Conservation (phyloP, 2,329 filamentous ascomycete species). For the Dactylella cylindrospora region DNA sequence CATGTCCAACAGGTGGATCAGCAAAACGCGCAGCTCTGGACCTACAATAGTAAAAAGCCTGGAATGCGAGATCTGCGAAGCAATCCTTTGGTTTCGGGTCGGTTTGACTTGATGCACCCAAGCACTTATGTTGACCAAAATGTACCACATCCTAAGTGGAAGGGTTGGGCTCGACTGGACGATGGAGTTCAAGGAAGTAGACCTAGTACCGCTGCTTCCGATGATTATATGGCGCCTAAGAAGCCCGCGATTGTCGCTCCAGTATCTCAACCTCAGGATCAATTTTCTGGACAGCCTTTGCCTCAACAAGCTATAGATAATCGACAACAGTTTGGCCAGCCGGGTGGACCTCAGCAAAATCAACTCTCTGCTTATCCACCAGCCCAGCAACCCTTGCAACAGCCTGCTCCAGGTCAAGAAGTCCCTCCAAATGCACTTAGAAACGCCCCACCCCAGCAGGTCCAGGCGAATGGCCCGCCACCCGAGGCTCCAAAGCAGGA, state of each 20-base stretch:
- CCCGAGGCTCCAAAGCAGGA: constrained; percentile 23
- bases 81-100: constrained; percentile 31
- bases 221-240: constrained; percentile 34
- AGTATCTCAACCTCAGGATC: neutral
- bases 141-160: constrained; percentile 15
- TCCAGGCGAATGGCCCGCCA: constrained; percentile 15
- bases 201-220: constrained; percentile 37
- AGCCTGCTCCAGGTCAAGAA: constrained; percentile 10
- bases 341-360: neutral
- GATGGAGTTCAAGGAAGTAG: constrained; percentile 33
- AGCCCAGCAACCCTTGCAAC: constrained; percentile 1
- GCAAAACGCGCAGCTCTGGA: constrained; percentile 35
- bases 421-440: neutral
- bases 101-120: constrained; percentile 16
- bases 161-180: constrained; percentile 26
- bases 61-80: constrained; percentile 37
- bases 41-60: constrained; percentile 25
- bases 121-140: constrained; percentile 3
- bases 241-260: constrained; percentile 6
- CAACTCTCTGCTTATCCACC: neutral
- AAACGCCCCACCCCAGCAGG: constrained; percentile 1
- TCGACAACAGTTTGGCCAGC: neutral
- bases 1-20: constrained; percentile 32
- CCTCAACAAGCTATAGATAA: constrained; percentile 13
- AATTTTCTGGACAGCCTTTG: constrained; percentile 5